Evolutionary conservation across 176 grass and related monocot genomes (phyloP), one percentile per base, ranked within the genome.

Genomic region (Tillandsia leiboldiana): DNA sequence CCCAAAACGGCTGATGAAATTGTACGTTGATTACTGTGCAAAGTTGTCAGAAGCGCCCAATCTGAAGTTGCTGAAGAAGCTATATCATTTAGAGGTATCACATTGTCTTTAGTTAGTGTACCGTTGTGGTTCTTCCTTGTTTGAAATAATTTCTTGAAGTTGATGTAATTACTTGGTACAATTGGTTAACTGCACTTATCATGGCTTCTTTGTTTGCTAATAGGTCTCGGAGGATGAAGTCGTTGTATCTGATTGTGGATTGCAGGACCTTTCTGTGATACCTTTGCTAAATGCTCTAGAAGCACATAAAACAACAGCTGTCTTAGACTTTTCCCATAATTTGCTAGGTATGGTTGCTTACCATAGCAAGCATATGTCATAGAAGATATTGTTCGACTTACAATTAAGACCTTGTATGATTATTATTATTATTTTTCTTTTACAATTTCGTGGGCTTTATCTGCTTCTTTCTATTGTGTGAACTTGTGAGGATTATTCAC

Each of bases 161-260:
- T 63, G 17, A 79, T 27, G 12, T 75, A 59, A 59, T 59, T 8
- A 22, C 54, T 17, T 59, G 54, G 54, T 17, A 14, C 54, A 59
- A 59, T 59, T 59, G 14, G n/a, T 59, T 72, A 29, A 79, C 65
- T 20, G 20, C 20, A 20, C 53, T 79, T 50, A 47, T 75, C 52
- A 59, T 59, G 54, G 11, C 14, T 59, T 64, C 67, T 76, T 42
- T 73, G 27, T 81, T 67, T 62, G 65, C 51, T 70, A 57, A 79
- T 61, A 97, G 93, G 89, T 97, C 27, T 97, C 93, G 15, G 93
- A 97, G 85, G 93, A 97, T 68, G 93, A 97, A 79, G 81, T 97
- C 20, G 71, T 92, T 62, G 64, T 97, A 71, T 92, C 93, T 87
- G 93, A 90, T 79, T 92, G 93, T 50, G 86, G 74, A 73, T 77